Evolutionary conservation across 768 basidiomycete species (phyloP).

Genomic region (Auricularia heimuer): DNA sequence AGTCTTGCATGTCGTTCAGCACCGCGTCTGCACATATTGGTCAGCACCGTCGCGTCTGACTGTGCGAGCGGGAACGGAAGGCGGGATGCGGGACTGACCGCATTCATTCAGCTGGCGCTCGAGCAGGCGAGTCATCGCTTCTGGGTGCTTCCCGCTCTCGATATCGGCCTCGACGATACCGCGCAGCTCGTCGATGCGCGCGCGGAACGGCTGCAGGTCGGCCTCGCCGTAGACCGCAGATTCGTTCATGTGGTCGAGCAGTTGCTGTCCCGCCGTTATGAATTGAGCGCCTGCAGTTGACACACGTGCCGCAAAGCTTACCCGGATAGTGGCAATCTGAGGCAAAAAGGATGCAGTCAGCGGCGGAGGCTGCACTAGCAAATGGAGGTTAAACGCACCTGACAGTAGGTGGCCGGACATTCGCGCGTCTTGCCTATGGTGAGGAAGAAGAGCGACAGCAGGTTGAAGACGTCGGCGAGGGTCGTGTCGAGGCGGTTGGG

Average conservation of each 20-base stretch:
- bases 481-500: slow-evolving; percentile 87
- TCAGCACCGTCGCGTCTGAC: neutral
- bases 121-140: slow-evolving; percentile 79
- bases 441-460: slow-evolving; percentile 94
- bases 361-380: neutral
- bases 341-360: neutral
- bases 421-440: slow-evolving; percentile 95
- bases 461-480: slow-evolving; percentile 88
- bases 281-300: too few species aligned
- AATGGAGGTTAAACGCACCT: slow-evolving; percentile 21
- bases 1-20: slow-evolving; percentile 69
- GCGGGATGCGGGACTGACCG: slow-evolving; percentile 41
- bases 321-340: slow-evolving; percentile 80
- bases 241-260: slow-evolving; percentile 91
- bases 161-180: slow-evolving; percentile 78
- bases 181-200: slow-evolving; percentile 71
- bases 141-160: slow-evolving; percentile 72
- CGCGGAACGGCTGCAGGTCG: slow-evolving; percentile 81
- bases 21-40: slow-evolving; percentile 47
- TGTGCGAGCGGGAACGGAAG: neutral
- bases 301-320: slow-evolving; percentile 35
- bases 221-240: slow-evolving; percentile 88
- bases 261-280: slow-evolving; percentile 50
- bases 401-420: slow-evolving; percentile 90
- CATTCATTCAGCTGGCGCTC: slow-evolving; percentile 87